Evolutionary conservation across 495 filamentous ascomycete species (phyloP).

Genomic region (Aspergillus nanangensis): DNA sequence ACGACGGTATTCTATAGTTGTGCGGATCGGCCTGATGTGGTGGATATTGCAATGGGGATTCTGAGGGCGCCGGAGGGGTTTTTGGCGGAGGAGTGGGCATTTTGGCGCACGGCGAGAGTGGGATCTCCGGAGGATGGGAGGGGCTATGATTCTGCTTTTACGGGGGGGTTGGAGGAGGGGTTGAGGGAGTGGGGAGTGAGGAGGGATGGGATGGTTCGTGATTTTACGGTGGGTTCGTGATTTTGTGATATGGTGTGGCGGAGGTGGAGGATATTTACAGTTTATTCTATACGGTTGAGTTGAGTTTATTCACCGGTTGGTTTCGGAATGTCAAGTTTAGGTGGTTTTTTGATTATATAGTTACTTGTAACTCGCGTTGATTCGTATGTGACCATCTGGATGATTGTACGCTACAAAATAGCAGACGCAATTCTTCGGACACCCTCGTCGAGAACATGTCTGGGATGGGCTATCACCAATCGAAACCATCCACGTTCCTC

Average conservation of each 20-base stretch:
- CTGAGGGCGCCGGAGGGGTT: constrained; percentile 43
- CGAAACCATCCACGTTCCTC: constrained; percentile 17
- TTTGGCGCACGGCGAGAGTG: constrained; percentile 26
- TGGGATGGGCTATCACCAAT: constrained; percentile 14
- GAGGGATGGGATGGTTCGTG: constrained; percentile 2
- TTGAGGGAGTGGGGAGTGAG: constrained; percentile 21
- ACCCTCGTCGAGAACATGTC: constrained; percentile 10
- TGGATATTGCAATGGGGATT: constrained; percentile 49
- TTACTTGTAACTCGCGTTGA: too few species aligned
- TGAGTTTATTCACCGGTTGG: too few species aligned
- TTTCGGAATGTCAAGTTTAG: too few species aligned
- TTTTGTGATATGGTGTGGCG: too few species aligned
- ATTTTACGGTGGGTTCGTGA: constrained; percentile 8
- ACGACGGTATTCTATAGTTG: constrained; percentile 46
- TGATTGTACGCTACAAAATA: too few species aligned
- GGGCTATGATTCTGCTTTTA: constrained; percentile 26
- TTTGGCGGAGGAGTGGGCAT: constrained; percentile 41
- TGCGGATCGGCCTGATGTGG: constrained; percentile 35
- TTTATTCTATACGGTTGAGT: too few species aligned
- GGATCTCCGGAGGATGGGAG: constrained; percentile 26
- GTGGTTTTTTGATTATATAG: too few species aligned
- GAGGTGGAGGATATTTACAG: too few species aligned
- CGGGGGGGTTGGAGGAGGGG: constrained; percentile 23
- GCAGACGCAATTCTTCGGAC: constrained; percentile 10
- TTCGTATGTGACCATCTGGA: too few species aligned